Evolutionary conservation across 306 rosid species (phyloP).

Genomic region (Rosa lucieae): DNA sequence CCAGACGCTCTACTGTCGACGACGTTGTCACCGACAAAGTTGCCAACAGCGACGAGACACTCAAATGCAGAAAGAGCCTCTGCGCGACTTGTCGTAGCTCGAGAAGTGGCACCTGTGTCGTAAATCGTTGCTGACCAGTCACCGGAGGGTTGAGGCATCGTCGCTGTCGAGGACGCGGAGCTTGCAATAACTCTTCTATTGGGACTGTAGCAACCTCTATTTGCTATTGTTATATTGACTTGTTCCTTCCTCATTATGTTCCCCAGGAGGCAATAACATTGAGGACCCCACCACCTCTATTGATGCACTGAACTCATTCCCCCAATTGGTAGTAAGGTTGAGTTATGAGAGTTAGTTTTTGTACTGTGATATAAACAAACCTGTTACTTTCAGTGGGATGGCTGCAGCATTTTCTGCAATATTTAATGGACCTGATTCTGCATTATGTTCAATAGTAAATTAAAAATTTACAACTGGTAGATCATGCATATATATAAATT

Average conservation of each 20-base stretch:
- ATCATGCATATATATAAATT: background rate
- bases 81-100: too few species aligned
- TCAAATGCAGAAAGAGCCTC: too few species aligned
- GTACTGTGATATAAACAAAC: conserved; percentile 6
- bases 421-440: background rate
- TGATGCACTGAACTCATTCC: conserved; percentile 75
- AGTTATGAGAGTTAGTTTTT: conserved; percentile 22
- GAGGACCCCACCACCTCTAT: conserved; percentile 58
- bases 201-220: background rate
- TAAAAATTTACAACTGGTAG: background rate
- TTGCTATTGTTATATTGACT: conserved; percentile 11
- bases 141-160: too few species aligned
- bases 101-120: too few species aligned
- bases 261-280: conserved; percentile 74
- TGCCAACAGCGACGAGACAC: too few species aligned
- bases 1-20: too few species aligned
- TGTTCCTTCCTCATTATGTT: conserved; percentile 22
- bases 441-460: background rate
- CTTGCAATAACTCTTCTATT: conserved; percentile 21
- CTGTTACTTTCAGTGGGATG: background rate
- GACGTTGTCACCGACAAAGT: too few species aligned
- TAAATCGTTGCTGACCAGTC: too few species aligned
- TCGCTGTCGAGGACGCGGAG: too few species aligned
- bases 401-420: conserved; percentile 1
- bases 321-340: conserved; percentile 72